Conservation (phyloP, 495 filamentous ascomycete genomes). For the Penicillium lagena region DNA sequence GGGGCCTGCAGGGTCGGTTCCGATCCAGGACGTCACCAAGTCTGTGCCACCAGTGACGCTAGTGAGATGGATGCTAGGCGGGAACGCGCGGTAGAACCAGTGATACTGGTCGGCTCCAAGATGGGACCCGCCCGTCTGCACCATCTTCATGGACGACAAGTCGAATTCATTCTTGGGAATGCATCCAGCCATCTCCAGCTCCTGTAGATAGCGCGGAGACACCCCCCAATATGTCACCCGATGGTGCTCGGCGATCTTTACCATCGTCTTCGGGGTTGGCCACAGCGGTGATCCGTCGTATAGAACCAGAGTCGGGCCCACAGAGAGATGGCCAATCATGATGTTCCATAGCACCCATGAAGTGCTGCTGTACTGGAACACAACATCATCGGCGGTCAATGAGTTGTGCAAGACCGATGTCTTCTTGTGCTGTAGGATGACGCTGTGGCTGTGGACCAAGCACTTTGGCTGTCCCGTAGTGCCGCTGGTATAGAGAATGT, state of each 20-base stretch:
- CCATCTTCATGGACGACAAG: constrained; percentile 46
- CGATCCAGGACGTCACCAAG: constrained; percentile 63
- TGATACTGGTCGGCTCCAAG: constrained; percentile 58
- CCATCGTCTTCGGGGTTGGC: constrained; percentile 38
- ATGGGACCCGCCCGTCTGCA: constrained; percentile 63
- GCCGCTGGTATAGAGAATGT: constrained; percentile 65
- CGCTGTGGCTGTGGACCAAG: constrained; percentile 61
- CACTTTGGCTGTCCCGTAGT: constrained; percentile 71
- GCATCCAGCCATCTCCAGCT: constrained; percentile 52
- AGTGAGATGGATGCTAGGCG: constrained; percentile 49
- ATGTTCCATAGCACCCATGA: constrained; percentile 79
- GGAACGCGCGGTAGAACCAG: constrained; percentile 76
- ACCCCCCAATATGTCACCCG: constrained; percentile 54
- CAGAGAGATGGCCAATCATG: constrained; percentile 53
- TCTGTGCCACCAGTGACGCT: constrained; percentile 74
- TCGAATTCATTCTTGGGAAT: constrained; percentile 51
- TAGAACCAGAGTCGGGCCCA: constrained; percentile 53
- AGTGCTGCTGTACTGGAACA: constrained; percentile 54
- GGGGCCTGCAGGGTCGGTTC: constrained; percentile 54
- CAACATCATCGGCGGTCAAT: constrained; percentile 34
- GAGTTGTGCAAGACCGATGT: constrained; percentile 55
- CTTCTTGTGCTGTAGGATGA: constrained; percentile 51
- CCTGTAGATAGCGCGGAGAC: constrained; percentile 64
- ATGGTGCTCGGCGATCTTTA: constrained; percentile 29
- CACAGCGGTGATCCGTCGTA: constrained; percentile 71